These are phyloP conservation scores for Kluyveromyces wickerhamii DNA, from an alignment of 805 yeast species.

Conservation along the genomic window DNA sequence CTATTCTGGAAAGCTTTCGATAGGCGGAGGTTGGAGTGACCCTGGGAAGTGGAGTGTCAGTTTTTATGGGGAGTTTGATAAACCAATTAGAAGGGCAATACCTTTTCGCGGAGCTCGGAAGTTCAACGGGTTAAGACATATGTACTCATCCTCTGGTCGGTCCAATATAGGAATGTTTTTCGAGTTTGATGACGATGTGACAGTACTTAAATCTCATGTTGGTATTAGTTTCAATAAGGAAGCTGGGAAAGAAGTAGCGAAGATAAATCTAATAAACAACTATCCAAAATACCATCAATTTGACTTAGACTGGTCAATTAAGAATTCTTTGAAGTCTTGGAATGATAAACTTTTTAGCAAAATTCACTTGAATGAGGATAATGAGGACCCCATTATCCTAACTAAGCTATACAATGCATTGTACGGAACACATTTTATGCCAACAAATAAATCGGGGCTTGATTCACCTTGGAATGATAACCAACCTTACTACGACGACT, in stretches of 20 bases:
- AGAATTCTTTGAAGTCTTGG: constrained; percentile 9
- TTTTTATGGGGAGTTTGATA: constrained; percentile 28
- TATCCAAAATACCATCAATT: constrained; percentile 1
- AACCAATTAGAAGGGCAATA: constrained; percentile 10
- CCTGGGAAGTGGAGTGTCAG: constrained; percentile 26
- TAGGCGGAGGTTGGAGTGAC: constrained; percentile 31
- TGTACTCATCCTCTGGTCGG: constrained; percentile 10
- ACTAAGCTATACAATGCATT: constrained; percentile 21
- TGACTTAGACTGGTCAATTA: constrained; percentile 7
- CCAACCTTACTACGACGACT: constrained; percentile 31
- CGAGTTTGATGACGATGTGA: constrained; percentile 12
- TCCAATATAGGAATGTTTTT: constrained; percentile 24
- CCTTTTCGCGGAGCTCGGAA: constrained; percentile 11
- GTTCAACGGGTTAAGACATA: constrained; percentile 1
- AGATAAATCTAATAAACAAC: constrained; percentile 8
- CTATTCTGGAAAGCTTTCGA: constrained; percentile 23
- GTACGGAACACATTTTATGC: constrained; percentile 28
- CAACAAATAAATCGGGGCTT: constrained; percentile 26
- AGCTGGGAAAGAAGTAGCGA: constrained; percentile 11
- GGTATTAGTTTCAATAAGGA: constrained; percentile 11
- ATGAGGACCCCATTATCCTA: constrained; percentile 11
- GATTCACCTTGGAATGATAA: constrained; percentile 9
- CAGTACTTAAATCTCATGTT: constrained; percentile 8
- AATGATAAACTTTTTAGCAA: constrained; percentile 23
- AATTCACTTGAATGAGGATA: constrained; percentile 15